Evolutionary conservation across 164 flowering plant genomes (phyloP).

Genomic region (Nymphaea thermarum): DNA sequence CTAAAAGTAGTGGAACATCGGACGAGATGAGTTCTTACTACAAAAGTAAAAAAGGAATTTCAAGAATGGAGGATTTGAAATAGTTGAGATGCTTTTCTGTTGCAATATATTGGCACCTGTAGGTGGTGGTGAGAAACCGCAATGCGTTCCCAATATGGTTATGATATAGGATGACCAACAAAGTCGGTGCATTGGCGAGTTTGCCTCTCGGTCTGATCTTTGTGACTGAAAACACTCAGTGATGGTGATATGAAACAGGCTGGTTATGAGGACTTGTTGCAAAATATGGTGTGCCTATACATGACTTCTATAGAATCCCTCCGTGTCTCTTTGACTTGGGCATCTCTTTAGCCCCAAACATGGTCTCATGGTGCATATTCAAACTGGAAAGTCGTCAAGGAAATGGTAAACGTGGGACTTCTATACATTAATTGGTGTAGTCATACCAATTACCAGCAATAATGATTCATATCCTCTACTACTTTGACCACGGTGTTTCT

Average conservation of each 20-base stretch:
- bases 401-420: slow-evolving; percentile 84
- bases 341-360: slow-evolving; percentile 92
- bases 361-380: slow-evolving; percentile 98
- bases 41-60: background rate
- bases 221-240: slow-evolving; percentile 25
- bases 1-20: no score
- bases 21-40: no score
- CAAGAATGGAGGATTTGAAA: slow-evolving; percentile 28
- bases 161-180: slow-evolving; percentile 91
- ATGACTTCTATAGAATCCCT: slow-evolving; percentile 94
- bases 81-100: slow-evolving; percentile 73
- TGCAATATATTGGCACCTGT: slow-evolving; percentile 59
- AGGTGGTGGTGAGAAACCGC: slow-evolving; percentile 64
- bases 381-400: slow-evolving; percentile 96
- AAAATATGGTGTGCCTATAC: slow-evolving; percentile 95
- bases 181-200: slow-evolving; percentile 60
- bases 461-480: slow-evolving; percentile 97
- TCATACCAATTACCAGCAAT: slow-evolving; percentile 67
- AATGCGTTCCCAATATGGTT: slow-evolving; percentile 66
- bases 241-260: slow-evolving; percentile 95
- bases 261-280: slow-evolving; percentile 85
- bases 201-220: slow-evolving; percentile 48
- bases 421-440: slow-evolving; percentile 82
- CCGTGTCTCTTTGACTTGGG: slow-evolving; percentile 10
- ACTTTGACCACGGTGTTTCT: slow-evolving; percentile 99